Base-by-base conservation (phyloP, 306 rosid genomes). In the Vachellia collinsii region DNA sequence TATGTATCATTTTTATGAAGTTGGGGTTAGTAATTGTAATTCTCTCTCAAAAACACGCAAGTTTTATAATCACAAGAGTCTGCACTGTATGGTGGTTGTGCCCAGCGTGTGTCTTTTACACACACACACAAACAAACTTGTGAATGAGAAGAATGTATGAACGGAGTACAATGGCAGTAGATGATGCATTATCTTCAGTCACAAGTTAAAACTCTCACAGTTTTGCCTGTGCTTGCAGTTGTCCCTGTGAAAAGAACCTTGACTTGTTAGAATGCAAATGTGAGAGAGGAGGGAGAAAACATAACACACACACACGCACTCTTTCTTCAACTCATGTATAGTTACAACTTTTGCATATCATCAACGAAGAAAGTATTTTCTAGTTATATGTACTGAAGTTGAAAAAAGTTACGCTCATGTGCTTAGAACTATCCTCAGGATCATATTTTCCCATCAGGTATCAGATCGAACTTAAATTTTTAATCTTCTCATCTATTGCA, bases 141-240 rank as follows among this genome's bases (percentile, higher is more conserved):
- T 37, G 17, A 50, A 64, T 65, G 19, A 50, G 75, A 41, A 42
- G 36, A 62, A 42, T 59, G 58, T 36, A 9, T 38, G 48, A 46
- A 17, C 5, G 47, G 3, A 70, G 70, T 38, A 71, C 25, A 58
- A 7, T 46, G 14, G 53, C 38, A 68, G 43, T 19, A 12, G 72
- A 44, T 5, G 44, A 39, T 39, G 16, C 73, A 41, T n/a, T 20
- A 68, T 41, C 53, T 68, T 38, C 48, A 43, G 16, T 77, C 48
- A 38, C 9, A 72, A 38, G 29, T 77, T 65, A 46, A 11, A 72
- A 23, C 41, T 29, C 1, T 37, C 3, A 92, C 37, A 85, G 83
- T 37, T 83, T 83, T 34, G 81, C 87, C 82, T 92, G 97, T 79
- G 88, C 94, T 87, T 86, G 87, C 82, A 92, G 85, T 90, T 92